These are phyloP conservation scores for Zychaea mexicana DNA, from an alignment of 371 early-diverging fungal species.

Conservation along the genomic window DNA sequence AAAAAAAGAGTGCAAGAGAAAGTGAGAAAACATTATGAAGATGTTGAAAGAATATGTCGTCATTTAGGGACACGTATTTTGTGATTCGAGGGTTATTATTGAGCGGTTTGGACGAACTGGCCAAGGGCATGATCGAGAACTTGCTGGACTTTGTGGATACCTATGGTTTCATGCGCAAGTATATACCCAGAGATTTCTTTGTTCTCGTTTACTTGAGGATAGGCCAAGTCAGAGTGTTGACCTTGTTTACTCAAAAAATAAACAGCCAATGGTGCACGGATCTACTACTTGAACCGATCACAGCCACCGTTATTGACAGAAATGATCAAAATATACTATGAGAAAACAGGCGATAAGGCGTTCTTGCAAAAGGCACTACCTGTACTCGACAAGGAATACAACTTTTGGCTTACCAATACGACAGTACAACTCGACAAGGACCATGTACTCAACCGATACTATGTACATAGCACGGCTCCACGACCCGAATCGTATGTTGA, in stretches of 20 bases:
- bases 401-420: conserved; percentile 67
- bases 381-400: conserved; percentile 68
- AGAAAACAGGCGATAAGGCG: conserved; percentile 52
- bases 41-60: too few relatives aligned
- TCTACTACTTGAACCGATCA: conserved; percentile 86
- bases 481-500: conserved; percentile 82
- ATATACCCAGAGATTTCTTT: neutral
- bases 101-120: conserved; percentile 61
- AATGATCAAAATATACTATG: conserved; percentile 70
- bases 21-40: too few relatives aligned
- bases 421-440: conserved; percentile 26
- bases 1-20: too few relatives aligned
- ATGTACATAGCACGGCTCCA: conserved; percentile 59
- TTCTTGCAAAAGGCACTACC: conserved; percentile 58
- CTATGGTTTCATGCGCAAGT: conserved; percentile 81
- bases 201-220: neutral
- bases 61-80: conserved; percentile 83
- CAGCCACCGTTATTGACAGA: conserved; percentile 86
- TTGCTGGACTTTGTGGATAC: conserved; percentile 69
- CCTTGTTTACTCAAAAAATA: neutral
- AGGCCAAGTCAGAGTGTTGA: neutral
- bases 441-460: conserved; percentile 58
- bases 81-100: conserved; percentile 78
- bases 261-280: conserved; percentile 80
- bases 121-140: conserved; percentile 68